Evolutionary conservation across 2,329 filamentous ascomycete genomes (phyloP), one percentile per base, ranked within the genome.

Genomic region (Calonectria henricotiae): DNA sequence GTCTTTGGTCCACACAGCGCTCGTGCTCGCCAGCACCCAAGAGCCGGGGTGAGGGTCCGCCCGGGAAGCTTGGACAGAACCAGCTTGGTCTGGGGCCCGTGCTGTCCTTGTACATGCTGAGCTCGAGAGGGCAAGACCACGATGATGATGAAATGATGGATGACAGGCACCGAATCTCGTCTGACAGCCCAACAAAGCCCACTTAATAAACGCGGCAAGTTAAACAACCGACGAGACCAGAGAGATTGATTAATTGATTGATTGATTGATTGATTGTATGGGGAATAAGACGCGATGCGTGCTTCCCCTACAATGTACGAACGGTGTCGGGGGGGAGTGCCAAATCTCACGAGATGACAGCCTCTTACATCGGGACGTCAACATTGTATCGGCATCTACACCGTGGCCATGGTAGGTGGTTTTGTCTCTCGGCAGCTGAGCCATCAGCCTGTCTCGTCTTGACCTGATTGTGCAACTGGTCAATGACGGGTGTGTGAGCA

Each of bases 21-120:
- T 73, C 67, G 69, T 63, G 65, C 73, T 61, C 32, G 37, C 66
- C 32, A 71, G 46, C 68, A 67, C 66, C 44, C 67, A 71, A 67
- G 47, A 65, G 69, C 75, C 75, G 75, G 75, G 74, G 70, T 67
- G 65, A 76, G 74, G 74, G 75, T 66, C 58, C 63, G 73, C 69
- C 74, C 74, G 60, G 54, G 62, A 68, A 76, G 70, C 75, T 77
- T 77, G 70, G 65, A 75, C 75, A 41, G 46, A 75, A 75, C 35
- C 15, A 70, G 73, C 68, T 71, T 72, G 73, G 74, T 27, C 66
- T 65, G 20, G 44, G 27, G 43, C 55, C 46, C 65, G 63, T 58
- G 70, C 67, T 67, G 62, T 65, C 55, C 58, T 64, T 64, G 62
- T 65, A 54, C 62, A 41, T 49, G 43, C 54, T 39, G 58, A 55